These are phyloP conservation scores for Venturia effusa DNA, from an alignment of 2,329 filamentous ascomycete species.

Conservation along the genomic window DNA sequence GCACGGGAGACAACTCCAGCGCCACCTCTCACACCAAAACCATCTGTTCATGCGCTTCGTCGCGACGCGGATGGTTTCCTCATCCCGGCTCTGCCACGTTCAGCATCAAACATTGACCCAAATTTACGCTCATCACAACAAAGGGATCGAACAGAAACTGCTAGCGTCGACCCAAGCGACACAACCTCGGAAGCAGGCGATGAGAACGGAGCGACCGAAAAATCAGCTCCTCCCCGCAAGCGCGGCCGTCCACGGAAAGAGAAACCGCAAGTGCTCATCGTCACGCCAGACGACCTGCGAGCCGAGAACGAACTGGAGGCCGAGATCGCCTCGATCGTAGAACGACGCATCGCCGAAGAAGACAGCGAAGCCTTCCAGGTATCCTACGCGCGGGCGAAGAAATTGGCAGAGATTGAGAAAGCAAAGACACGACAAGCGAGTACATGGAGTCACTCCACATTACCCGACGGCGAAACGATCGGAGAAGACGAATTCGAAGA, in stretches of 20 bases:
- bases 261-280: not conserved
- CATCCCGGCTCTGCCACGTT: slow-evolving; percentile 20
- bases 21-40: not conserved
- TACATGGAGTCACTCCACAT: slow-evolving; percentile 7
- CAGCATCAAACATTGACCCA: not conserved
- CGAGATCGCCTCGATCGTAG: slow-evolving; percentile 30
- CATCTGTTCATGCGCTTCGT: slow-evolving; percentile 14
- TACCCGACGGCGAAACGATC: slow-evolving; percentile 3
- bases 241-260: slow-evolving; percentile 8
- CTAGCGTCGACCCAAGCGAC: slow-evolving; percentile 8
- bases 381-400: slow-evolving; percentile 19
- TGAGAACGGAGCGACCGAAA: not conserved
- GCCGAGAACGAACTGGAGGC: slow-evolving; percentile 36
- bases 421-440: not conserved
- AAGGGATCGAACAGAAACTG: slow-evolving; percentile 3
- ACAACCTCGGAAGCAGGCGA: not conserved
- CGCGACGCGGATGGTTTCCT: slow-evolving; percentile 32
- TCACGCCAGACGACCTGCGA: slow-evolving; percentile 31
- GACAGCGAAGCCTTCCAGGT: slow-evolving; percentile 21
- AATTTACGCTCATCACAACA: slow-evolving; percentile 10
- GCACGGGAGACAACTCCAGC: not conserved
- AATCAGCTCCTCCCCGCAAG: not conserved
- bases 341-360: slow-evolving; percentile 20
- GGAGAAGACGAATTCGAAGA: slow-evolving; percentile 78
- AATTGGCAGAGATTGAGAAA: slow-evolving; percentile 6